A percentile compares a stretch with the other conserved stretches of the same genome.
phyloP scores from a whole-genome alignment of 148 eudicot genomes.

The Camellia sinensis region DNA sequence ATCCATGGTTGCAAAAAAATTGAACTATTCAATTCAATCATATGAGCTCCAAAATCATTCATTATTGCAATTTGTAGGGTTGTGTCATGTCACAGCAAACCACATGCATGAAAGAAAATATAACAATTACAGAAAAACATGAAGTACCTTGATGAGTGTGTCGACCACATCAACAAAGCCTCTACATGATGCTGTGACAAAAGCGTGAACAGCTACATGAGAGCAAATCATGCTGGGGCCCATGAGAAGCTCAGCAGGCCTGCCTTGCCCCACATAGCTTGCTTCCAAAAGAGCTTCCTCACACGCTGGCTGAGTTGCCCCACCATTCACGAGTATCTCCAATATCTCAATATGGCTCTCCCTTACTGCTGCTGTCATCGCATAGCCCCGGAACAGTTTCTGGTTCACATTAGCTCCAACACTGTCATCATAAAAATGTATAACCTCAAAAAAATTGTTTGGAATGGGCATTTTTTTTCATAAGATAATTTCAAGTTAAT shows the following conservation, averaged over 20 bases:
- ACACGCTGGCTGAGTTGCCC: constrained; percentile 51
- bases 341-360: constrained; percentile 61
- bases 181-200: constrained; percentile 63
- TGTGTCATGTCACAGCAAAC: too few relatives aligned
- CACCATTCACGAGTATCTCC: constrained; percentile 47
- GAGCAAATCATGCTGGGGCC: constrained; percentile 52
- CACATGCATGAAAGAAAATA: background rate
- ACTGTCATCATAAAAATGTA: constrained; percentile 29
- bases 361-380: constrained; percentile 67
- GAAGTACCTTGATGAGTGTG: constrained; percentile 57
- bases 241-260: constrained; percentile 58
- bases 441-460: background rate
- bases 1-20: background rate
- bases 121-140: background rate
- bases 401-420: constrained; percentile 60
- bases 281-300: constrained; percentile 81
- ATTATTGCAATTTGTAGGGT: background rate
- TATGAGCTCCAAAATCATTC: background rate
- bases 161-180: constrained; percentile 65
- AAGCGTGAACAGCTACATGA: constrained; percentile 60
- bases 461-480: background rate
- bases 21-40: background rate
- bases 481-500: background rate
- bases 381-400: constrained; percentile 69
- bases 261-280: constrained; percentile 50